Evolutionary conservation across 2,329 filamentous ascomycete genomes (phyloP), one percentile per base, ranked within the genome.

Genomic region (Trichoderma sp.): DNA sequence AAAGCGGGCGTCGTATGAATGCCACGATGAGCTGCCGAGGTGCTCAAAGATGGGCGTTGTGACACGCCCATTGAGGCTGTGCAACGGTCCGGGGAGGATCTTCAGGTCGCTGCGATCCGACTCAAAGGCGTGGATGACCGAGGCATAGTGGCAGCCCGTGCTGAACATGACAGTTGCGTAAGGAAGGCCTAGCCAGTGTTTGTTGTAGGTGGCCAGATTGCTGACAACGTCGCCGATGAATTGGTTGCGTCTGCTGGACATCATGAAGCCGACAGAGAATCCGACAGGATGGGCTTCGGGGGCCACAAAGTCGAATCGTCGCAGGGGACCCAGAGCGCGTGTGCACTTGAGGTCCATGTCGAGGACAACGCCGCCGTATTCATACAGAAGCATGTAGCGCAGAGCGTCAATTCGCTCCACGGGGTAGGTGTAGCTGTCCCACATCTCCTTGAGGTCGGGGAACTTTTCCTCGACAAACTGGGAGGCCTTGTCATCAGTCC

Each of bases 391-490:
- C 74, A 80, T 77, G 80, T 92, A 93, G 59, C 90, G 84, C 71
- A 92, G 90, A 11, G 89, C 83, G 74, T 92, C 90, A 54, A 90
- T 89, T 70, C 89, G 86, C 77, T 92, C 89, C 66, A 93, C 91
- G 2, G 89, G 88, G 75, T 89, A 90, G 32, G 81, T 83, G 79
- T 92, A 92, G 71, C 83, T 84, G 37, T 73, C 68, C 72, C 72
- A 73, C 49, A 72, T 69, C 7, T 74, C 89, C 85, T 72, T 66
- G 52, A 77, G 74, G 68, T 75, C 67, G 51, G 72, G 72, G 43
- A 73, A 73, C 18, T 69, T 70, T 5, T 73, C 72, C 3, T 54
- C 68, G 46, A 73, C 72, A 28, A 73, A 71, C 32, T 63, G 54
- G 28, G 69, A 37, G 6, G 72, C 72, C 18, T 60, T 70, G 1